Base-by-base conservation (phyloP, 1,284 basidiomycete genomes). In the Stygiomarasmius scandens region DNA sequence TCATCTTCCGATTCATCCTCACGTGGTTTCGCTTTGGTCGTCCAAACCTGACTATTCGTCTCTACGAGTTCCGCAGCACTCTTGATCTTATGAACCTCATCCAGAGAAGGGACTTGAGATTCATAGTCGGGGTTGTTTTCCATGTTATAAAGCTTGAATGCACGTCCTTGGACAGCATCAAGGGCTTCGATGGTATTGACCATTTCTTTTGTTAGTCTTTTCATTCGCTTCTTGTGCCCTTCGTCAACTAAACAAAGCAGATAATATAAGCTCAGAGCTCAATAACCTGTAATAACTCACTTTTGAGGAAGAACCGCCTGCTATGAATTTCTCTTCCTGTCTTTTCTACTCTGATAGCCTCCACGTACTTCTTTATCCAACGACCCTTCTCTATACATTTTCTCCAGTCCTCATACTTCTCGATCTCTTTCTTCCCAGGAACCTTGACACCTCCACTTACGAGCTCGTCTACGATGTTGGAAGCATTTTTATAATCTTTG, bases 401-500 rank as follows among this genome's bases (percentile, higher is more conserved):
- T 0, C 47, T 36, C 52, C 61, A 58, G 45, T 70, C 64, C 1
- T 53, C 48, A 41, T 64, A 67, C 2, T 29, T 20, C n/a, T 6
- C n/a, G 3, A 73, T 63, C 45, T 64, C 59, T 3, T 55, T 57
- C 14, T 58, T 47, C 2, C 62, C 53, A 0, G 71, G 70, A 6
- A 74, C 23, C 9, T n/a, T 24, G 3, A 62, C 49, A 0, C 43
- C 12, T 0, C 55, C 59, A 2, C 47, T 44, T 43, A 61, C 58
- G 6, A 67, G 46, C 1, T 63, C 46, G 22, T 73, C 71, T 3
- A 73, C 71, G 16, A 65, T 50, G 29, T 65, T 58, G 2, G 66
- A 62, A 1, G 72, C 73, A 5, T 65, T 64, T 55, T 72, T 73
- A 61, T 74, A 73, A 24, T 62, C 63, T 46, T 58, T 63, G 51